Conservation (phyloP, 176 grass and related monocot genomes). For the Triticum turgidum region DNA sequence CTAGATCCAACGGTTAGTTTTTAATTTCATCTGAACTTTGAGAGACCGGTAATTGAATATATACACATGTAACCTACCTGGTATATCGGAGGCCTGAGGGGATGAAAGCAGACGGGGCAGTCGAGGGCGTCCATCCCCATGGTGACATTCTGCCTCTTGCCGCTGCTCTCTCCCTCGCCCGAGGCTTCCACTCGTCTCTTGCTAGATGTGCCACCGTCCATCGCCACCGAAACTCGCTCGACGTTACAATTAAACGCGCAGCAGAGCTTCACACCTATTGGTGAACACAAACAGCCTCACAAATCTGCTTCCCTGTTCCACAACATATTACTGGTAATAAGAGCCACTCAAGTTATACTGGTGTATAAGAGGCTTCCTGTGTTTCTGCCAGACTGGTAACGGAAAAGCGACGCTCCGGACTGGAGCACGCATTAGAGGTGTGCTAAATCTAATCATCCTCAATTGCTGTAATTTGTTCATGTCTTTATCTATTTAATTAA, state of each 20-base stretch:
- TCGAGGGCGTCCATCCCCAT: background rate
- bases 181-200: background rate
- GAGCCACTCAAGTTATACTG: no score
- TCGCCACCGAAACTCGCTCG: background rate
- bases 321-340: no score
- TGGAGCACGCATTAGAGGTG: no score
- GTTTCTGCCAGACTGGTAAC: no score
- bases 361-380: no score
- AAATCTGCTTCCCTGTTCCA: no score
- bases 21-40: background rate
- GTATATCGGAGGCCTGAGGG: background rate
- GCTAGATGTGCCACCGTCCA: background rate
- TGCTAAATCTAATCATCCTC: no score
- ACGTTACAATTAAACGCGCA: background rate
- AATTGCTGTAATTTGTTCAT: no score
- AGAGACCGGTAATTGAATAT: background rate
- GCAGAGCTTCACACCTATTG: no score
- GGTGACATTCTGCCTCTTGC: background rate
- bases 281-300: no score
- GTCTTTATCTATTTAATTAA: no score
- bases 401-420: no score
- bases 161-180: background rate
- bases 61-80: background rate
- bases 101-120: background rate
- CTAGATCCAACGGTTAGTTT: background rate